Evolutionary conservation across 2,329 filamentous ascomycete species (phyloP).

Genomic region (Cryphonectria japonica): DNA sequence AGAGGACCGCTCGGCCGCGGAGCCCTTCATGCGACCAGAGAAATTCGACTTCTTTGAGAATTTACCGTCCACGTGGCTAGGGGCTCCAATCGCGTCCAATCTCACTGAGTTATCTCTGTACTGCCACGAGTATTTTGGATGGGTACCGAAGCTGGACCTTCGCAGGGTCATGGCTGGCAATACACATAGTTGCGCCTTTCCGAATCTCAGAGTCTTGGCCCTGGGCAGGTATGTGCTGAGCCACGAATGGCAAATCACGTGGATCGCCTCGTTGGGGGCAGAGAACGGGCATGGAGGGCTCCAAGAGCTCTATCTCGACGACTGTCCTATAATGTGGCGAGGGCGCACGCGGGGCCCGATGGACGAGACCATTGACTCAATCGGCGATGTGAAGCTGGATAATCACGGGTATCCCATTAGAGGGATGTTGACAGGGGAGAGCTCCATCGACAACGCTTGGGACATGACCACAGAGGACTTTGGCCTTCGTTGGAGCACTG

Average conservation of each 20-base stretch:
- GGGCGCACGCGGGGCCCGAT: not conserved
- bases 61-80: constrained; percentile 35
- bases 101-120: constrained; percentile 46
- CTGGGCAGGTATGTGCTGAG: constrained; percentile 48
- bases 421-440: constrained; percentile 3
- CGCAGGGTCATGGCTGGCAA: constrained; percentile 24
- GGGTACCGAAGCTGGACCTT: constrained; percentile 44
- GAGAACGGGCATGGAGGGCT: constrained; percentile 39
- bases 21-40: not conserved
- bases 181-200: constrained; percentile 36
- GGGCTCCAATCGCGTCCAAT: constrained; percentile 25
- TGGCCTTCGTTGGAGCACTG: constrained; percentile 15
- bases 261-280: constrained; percentile 45
- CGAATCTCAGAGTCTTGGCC: constrained; percentile 43
- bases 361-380: not conserved
- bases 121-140: constrained; percentile 44
- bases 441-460: not conserved
- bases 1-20: not conserved
- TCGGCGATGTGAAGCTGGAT: not conserved
- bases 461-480: not conserved
- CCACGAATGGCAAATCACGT: constrained; percentile 50
- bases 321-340: constrained; percentile 43
- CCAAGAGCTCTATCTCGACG: constrained; percentile 46
- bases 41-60: constrained; percentile 32
- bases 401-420: constrained; percentile 11